phyloP scores from a whole-genome alignment of 768 basidiomycete genomes.

The Rhodotorula graminis region DNA sequence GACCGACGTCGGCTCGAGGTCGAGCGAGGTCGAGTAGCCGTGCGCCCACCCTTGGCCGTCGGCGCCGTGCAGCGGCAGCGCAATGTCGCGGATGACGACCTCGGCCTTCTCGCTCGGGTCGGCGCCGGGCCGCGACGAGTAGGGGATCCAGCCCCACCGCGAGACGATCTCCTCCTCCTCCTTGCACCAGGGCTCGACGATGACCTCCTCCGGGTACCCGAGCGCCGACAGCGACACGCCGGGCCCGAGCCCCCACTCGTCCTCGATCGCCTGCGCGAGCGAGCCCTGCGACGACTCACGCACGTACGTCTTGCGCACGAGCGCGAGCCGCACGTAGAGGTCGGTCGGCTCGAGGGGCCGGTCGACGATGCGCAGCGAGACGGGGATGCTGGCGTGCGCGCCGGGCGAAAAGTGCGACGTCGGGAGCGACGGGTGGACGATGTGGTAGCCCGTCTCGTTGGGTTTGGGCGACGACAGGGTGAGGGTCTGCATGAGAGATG shows the following conservation, averaged over 20 bases:
- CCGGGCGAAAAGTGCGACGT: slow-evolving; percentile 42
- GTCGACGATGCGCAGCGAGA: slow-evolving; percentile 42
- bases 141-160: slow-evolving; percentile 42
- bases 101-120: slow-evolving; percentile 39
- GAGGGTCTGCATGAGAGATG: slow-evolving; percentile 38
- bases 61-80: slow-evolving; percentile 31
- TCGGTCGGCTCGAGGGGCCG: slow-evolving; percentile 42
- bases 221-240: slow-evolving; percentile 26
- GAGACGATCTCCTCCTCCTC: slow-evolving; percentile 44
- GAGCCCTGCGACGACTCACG: slow-evolving; percentile 36
- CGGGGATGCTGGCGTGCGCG: slow-evolving; percentile 37
- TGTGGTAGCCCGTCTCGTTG: slow-evolving; percentile 41
- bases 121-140: slow-evolving; percentile 39
- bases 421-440: slow-evolving; percentile 41
- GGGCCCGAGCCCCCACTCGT: slow-evolving; percentile 40
- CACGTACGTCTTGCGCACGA: slow-evolving; percentile 42
- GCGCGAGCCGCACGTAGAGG: slow-evolving; percentile 43
- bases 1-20: slow-evolving; percentile 38
- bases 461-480: slow-evolving; percentile 31
- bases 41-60: slow-evolving; percentile 37
- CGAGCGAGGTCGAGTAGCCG: slow-evolving; percentile 42
- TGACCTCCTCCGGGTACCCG: slow-evolving; percentile 41
- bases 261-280: slow-evolving; percentile 34
- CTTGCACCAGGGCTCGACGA: slow-evolving; percentile 41
- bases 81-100: slow-evolving; percentile 41